Evolutionary conservation across 2,329 filamentous ascomycete genomes (phyloP).

Genomic region (Pseudocercospora ulei): DNA sequence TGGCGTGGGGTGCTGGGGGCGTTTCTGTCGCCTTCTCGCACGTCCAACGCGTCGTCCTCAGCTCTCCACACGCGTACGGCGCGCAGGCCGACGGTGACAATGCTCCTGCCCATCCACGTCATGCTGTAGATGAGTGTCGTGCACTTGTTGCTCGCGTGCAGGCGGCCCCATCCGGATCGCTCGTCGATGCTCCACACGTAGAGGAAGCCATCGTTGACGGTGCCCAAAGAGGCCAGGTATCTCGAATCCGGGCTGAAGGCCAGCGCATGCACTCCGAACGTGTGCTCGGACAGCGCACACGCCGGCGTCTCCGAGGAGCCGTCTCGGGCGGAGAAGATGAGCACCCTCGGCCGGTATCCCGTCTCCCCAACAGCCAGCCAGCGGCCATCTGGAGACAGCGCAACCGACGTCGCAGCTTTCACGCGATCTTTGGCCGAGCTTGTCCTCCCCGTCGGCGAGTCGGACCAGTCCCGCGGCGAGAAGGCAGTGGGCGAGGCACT

Average conservation of each 20-base stretch:
- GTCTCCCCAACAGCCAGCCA: constrained; percentile 90
- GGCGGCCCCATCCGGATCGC: constrained; percentile 66
- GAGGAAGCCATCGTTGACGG: constrained; percentile 84
- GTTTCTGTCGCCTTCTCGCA: constrained; percentile 17
- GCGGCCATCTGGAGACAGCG: constrained; percentile 75
- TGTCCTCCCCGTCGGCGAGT: constrained; percentile 41
- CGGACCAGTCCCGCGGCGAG: constrained; percentile 43
- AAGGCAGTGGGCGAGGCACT: constrained; percentile 39
- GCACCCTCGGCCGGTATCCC: constrained; percentile 80
- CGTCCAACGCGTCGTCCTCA: constrained; percentile 48
- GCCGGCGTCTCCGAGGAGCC: constrained; percentile 74
- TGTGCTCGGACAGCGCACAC: constrained; percentile 79
- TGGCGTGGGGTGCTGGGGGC: constrained; percentile 26
- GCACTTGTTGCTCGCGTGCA: constrained; percentile 84
- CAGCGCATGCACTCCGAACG: constrained; percentile 76
- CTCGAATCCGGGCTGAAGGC: constrained; percentile 81
- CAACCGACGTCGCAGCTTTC: constrained; percentile 85
- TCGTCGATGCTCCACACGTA: constrained; percentile 82
- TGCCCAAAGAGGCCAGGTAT: constrained; percentile 79
- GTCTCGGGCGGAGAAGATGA: constrained; percentile 72
- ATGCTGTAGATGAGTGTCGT: constrained; percentile 78
- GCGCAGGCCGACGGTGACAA: constrained; percentile 79
- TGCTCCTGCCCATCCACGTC: constrained; percentile 74
- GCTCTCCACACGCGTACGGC: constrained; percentile 91
- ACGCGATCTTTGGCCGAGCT: constrained; percentile 87